Conservation (phyloP, 148 eudicot genomes). For the Dianthus caryophyllus region DNA sequence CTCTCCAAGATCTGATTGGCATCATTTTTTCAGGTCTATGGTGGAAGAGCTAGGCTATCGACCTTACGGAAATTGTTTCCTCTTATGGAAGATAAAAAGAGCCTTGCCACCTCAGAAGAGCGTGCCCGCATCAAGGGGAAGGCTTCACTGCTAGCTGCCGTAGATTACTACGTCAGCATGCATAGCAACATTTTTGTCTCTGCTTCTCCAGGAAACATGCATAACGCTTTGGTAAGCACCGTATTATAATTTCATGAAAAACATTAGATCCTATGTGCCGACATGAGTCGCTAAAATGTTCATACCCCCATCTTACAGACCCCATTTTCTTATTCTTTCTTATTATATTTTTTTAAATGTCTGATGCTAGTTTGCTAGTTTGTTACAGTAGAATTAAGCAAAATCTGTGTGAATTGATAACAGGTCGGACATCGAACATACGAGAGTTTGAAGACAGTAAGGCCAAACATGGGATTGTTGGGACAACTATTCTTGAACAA, state of each 20-base stretch:
- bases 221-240: conserved; percentile 96
- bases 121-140: conserved; percentile 77
- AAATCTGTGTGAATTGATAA: no score
- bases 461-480: conserved; percentile 81
- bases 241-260: no score
- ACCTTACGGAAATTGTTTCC: conserved; percentile 69
- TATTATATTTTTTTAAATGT: no score
- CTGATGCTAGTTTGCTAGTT: no score
- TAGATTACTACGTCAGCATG: conserved; percentile 94
- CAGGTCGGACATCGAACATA: conserved; percentile 93
- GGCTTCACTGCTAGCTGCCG: conserved; percentile 89
- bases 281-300: no score
- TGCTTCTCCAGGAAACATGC: conserved; percentile 99
- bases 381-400: no score
- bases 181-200: conserved; percentile 92
- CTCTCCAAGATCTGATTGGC: neutral
- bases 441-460: conserved; percentile 67
- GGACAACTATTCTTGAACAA: conserved; percentile 86
- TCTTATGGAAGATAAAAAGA: conserved; percentile 83
- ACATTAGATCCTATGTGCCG: no score
- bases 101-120: conserved; percentile 82
- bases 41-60: conserved; percentile 82
- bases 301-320: no score
- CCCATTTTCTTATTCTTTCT: no score
- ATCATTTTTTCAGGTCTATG: conserved; percentile 53